These are phyloP conservation scores for Aulographum hederae DNA, from an alignment of 2,329 filamentous ascomycete genomes.

Conservation along the genomic window DNA sequence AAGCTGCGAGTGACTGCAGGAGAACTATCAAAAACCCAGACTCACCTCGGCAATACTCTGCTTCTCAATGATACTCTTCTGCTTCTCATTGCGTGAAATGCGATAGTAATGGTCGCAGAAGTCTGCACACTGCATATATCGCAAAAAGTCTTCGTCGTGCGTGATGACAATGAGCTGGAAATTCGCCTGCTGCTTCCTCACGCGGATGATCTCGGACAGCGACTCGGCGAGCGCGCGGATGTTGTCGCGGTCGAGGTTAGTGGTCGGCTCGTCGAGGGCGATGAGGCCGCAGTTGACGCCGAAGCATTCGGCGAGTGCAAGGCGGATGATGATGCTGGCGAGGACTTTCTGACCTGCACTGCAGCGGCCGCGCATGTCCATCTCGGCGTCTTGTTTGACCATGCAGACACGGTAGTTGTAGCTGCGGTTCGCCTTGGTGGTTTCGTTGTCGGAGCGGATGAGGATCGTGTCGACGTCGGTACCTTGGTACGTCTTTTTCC, in stretches of 20 bases:
- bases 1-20: neutral
- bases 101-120: slow-evolving; percentile 87
- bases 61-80: slow-evolving; percentile 73
- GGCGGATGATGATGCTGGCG: slow-evolving; percentile 89
- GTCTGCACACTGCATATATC: slow-evolving; percentile 83
- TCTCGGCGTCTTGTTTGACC: slow-evolving; percentile 92
- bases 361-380: slow-evolving; percentile 98
- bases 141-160: slow-evolving; percentile 90
- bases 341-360: slow-evolving; percentile 93
- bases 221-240: slow-evolving; percentile 76
- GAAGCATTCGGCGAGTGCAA: slow-evolving; percentile 91
- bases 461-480: slow-evolving; percentile 95
- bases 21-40: neutral
- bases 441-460: slow-evolving; percentile 82
- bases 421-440: slow-evolving; percentile 51
- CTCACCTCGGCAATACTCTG: slow-evolving; percentile 24
- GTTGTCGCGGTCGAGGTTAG: slow-evolving; percentile 89
- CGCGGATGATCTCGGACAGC: slow-evolving; percentile 71
- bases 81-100: slow-evolving; percentile 62
- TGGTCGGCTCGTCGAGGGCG: slow-evolving; percentile 92
- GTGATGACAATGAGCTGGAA: slow-evolving; percentile 98
- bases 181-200: slow-evolving; percentile 70
- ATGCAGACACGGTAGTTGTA: slow-evolving; percentile 98
- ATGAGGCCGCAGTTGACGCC: slow-evolving; percentile 92
- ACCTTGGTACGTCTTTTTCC: slow-evolving; percentile 90